Base-by-base conservation (phyloP, 1,284 basidiomycete genomes). In the Puccinia polysora region DNA sequence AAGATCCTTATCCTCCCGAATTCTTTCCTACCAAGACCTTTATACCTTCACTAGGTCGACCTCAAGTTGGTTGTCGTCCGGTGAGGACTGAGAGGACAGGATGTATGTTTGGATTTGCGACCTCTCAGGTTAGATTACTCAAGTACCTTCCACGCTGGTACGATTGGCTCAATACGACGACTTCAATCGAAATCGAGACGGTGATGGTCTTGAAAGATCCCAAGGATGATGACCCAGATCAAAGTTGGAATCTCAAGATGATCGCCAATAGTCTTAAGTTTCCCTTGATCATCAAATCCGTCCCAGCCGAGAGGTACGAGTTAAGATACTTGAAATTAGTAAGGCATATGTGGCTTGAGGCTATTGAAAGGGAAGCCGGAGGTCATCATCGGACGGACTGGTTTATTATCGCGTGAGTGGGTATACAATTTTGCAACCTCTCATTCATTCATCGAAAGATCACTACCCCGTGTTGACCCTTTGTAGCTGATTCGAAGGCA, bases 61-160 rank as follows among this genome's bases (percentile, higher is more conserved):
- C 34, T 1, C 34, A 23, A 32, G 34, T n/a, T 38, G 56, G 56
- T 10, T 58, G 56, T n/a, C 56, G 56, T 20, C 56, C 56, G 10
- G 40, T 58, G 8, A 38, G 20, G 2, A 53, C 30, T 14, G 28
- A 30, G 12, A 56, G 58, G 28, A 20, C 55, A 14, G 65, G 68
- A 8, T 52, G 76, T 63, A 77, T 77, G 76, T 76, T 76, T 49
- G 76, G 76, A n/a, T 76, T 76, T 74, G 75, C 75, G 30, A 77
- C 76, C 25, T 73, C 73, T 10, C 74, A 75, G 14, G 74, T 75
- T 34, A 74, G 76, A 14, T 73, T 74, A 7, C 55, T 76, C 40
- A 75, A 74, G 67, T 76, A 75, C 73, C 55, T 77, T 18, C 76
- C 76, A n/a, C 74, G 76, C 30, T 77, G 76, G 76, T 38, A 70